A percentile compares a stretch with the other conserved stretches of the same genome.
Conservation (phyloP, 176 grass and related monocot species). For the Juncus inflexus region DNA sequence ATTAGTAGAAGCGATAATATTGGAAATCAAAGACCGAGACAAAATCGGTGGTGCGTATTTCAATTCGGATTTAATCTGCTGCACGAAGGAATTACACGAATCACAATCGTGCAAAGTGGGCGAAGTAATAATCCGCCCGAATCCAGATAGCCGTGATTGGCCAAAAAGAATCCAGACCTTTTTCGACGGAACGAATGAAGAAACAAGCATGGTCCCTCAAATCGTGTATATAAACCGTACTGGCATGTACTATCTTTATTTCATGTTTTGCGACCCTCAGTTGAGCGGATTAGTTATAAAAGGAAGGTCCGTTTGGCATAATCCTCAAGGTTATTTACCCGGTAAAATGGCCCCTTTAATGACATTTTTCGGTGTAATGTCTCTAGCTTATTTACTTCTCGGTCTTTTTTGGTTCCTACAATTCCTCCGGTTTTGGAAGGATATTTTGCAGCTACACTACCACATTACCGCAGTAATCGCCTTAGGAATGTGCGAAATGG, state of each 20-base stretch:
- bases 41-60: constrained; percentile 91
- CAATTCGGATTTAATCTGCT: constrained; percentile 87
- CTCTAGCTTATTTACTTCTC: constrained; percentile 86
- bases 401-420: constrained; percentile 94
- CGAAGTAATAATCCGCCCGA: constrained; percentile 88
- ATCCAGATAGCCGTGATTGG: constrained; percentile 74
- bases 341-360: constrained; percentile 97
- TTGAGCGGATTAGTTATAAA: constrained; percentile 67
- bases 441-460: constrained; percentile 92
- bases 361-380: constrained; percentile 96
- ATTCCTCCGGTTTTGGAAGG: constrained; percentile 80
- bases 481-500: constrained; percentile 99
- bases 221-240: constrained; percentile 64
- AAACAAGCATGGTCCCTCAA: constrained; percentile 59
- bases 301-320: constrained; percentile 94
- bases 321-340: constrained; percentile 96
- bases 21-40: constrained; percentile 91
- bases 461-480: constrained; percentile 96
- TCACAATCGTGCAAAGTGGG: constrained; percentile 67
- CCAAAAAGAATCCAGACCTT: constrained; percentile 93
- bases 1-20: constrained; percentile 90
- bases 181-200: constrained; percentile 67
- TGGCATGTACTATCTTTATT: constrained; percentile 99
- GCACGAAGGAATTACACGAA: constrained; percentile 63
- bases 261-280: constrained; percentile 98